Evolutionary conservation across 2,329 filamentous ascomycete genomes (phyloP).

Genomic region (Tolypocladium inflatum): DNA sequence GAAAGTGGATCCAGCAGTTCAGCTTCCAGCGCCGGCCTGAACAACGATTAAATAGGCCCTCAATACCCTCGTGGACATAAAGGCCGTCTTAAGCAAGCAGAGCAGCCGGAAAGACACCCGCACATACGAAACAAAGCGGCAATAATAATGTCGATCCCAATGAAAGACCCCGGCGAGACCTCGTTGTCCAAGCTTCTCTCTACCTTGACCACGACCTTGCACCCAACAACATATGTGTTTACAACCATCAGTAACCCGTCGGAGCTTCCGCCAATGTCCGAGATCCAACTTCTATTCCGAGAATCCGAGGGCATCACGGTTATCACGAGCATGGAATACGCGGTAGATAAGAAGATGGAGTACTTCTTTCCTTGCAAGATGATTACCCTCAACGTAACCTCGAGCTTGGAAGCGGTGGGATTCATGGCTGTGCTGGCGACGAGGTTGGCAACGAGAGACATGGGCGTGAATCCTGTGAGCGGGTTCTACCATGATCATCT

Average conservation of each 20-base stretch:
- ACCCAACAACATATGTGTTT: slow-evolving; percentile 37
- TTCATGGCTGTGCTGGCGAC: slow-evolving; percentile 40
- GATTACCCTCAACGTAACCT: slow-evolving; percentile 43
- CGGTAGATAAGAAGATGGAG: slow-evolving; percentile 23
- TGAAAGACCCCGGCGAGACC: slow-evolving; percentile 13
- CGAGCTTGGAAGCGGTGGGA: slow-evolving; percentile 44
- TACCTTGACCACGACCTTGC: slow-evolving; percentile 29
- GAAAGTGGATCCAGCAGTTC: too few species aligned
- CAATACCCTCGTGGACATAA: too few species aligned
- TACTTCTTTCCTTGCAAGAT: slow-evolving; percentile 36
- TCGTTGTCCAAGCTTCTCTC: slow-evolving; percentile 28
- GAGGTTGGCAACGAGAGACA: slow-evolving; percentile 25
- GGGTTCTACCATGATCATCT: slow-evolving; percentile 46
- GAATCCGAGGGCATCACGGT: slow-evolving; percentile 37
- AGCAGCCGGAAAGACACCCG: too few species aligned
- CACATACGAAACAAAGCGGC: background rate
- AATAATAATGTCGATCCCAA: background rate
- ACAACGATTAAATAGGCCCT: too few species aligned
- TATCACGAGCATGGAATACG: slow-evolving; percentile 27
- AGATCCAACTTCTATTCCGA: slow-evolving; percentile 34
- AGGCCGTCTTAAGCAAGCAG: too few species aligned
- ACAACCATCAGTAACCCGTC: slow-evolving; percentile 22
- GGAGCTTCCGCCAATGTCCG: slow-evolving; percentile 20
- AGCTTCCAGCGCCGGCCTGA: too few species aligned
- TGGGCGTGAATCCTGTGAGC: slow-evolving; percentile 42